Conservation (phyloP, 129 eudicot species). For the Flaveria trinervia region DNA sequence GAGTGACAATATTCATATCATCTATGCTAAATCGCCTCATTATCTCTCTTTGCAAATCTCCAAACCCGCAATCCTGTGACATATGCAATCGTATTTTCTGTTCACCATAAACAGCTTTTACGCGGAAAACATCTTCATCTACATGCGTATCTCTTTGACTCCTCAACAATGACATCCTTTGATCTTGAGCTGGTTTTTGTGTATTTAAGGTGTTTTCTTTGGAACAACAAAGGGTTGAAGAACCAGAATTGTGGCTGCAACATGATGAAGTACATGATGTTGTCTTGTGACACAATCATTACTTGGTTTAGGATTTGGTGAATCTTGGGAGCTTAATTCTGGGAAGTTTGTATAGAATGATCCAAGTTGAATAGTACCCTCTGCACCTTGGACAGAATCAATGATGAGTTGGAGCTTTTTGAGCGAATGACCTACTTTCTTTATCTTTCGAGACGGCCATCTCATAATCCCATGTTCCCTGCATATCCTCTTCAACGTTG, state of each 20-base stretch:
- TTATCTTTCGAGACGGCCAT: slow-evolving; percentile 76
- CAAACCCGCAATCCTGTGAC: slow-evolving; percentile 43
- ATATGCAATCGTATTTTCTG: slow-evolving; percentile 47
- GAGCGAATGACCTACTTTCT: slow-evolving; percentile 67
- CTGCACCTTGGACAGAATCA: slow-evolving; percentile 70
- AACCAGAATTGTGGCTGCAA: slow-evolving; percentile 34
- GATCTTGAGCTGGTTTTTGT: slow-evolving; percentile 39
- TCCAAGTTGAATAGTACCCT: slow-evolving; percentile 59
- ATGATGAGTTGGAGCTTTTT: slow-evolving; percentile 64
- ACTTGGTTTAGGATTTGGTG: slow-evolving; percentile 2
- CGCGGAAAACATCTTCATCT: slow-evolving; percentile 35
- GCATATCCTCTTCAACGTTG: slow-evolving; percentile 78
- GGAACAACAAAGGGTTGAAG: slow-evolving; percentile 43
- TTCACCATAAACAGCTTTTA: slow-evolving; percentile 52
- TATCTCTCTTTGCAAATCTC: slow-evolving; percentile 46
- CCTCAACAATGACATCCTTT: slow-evolving; percentile 34
- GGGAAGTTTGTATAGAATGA: slow-evolving; percentile 64
- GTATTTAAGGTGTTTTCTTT: slow-evolving; percentile 30
- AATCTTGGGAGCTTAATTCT: slow-evolving; percentile 43
- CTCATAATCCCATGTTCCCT: slow-evolving; percentile 70
- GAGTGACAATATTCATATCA: slow-evolving; percentile 35
- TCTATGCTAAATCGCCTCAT: slow-evolving; percentile 44
- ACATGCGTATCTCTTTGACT: slow-evolving; percentile 7
- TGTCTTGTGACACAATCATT: not conserved
- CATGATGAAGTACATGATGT: slow-evolving; percentile 11